Conservation (phyloP, 225 moss, liverwort and hornwort species). For the Thuidium tamariscinum region DNA sequence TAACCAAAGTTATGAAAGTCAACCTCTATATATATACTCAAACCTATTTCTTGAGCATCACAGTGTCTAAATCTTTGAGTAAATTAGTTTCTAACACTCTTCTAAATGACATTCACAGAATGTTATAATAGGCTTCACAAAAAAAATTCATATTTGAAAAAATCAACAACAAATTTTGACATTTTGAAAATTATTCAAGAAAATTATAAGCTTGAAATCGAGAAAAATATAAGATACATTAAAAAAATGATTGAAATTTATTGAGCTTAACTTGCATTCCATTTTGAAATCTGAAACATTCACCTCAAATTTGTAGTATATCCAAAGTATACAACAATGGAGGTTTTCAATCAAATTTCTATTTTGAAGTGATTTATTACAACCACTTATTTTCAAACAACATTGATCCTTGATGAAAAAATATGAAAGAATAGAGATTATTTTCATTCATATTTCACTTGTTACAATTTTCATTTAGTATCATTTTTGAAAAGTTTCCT, state of each 20-base stretch:
- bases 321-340: neutral
- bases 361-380: neutral
- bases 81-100: no score
- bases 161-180: neutral
- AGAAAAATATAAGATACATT: no score
- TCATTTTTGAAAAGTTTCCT: neutral
- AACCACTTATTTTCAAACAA: neutral
- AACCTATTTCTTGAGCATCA: neutral
- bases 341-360: rapidly evolving
- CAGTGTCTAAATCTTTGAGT: neutral
- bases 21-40: no score
- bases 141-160: neutral
- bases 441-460: neutral
- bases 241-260: neutral
- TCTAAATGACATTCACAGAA: neutral
- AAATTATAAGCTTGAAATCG: neutral
- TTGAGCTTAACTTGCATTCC: neutral
- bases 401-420: neutral
- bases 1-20: neutral
- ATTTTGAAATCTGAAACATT: neutral
- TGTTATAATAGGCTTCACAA: no score
- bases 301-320: no score
- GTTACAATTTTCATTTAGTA: neutral
- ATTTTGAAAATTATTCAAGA: no score
- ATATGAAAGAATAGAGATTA: neutral